A percentile compares a stretch with the other conserved stretches of the same genome.
These are phyloP conservation scores for Trametes meyenii DNA, from an alignment of 768 basidiomycete genomes.

Conservation along the genomic window DNA sequence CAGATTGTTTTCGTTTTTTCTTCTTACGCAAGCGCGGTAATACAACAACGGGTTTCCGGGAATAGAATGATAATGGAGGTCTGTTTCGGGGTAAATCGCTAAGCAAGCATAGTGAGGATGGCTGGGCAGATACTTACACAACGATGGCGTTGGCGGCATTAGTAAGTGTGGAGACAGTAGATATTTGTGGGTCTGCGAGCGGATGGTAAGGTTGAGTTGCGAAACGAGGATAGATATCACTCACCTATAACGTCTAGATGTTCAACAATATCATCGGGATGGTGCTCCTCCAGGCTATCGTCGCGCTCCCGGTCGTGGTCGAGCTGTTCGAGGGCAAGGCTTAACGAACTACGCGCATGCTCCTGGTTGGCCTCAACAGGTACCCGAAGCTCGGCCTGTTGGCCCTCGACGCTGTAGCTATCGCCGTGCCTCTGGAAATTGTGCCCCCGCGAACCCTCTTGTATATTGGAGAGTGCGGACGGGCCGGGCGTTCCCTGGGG, in stretches of 20 bases:
- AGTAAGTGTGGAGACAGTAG: constrained; percentile 72
- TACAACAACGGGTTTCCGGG: constrained; percentile 66
- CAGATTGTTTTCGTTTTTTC: constrained; percentile 20
- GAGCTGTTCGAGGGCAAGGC: constrained; percentile 26
- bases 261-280: constrained; percentile 82
- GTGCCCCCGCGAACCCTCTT: constrained; percentile 5
- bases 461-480: background rate
- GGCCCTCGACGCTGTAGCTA: constrained; percentile 42
- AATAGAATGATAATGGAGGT: constrained; percentile 71
- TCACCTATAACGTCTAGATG: constrained; percentile 80
- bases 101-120: background rate
- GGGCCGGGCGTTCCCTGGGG: background rate
- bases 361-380: constrained; percentile 40
- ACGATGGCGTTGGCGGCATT: constrained; percentile 82
- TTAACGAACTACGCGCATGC: constrained; percentile 50
- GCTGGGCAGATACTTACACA: constrained; percentile 45
- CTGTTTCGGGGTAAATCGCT: constrained; percentile 36
- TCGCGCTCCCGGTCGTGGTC: constrained; percentile 14
- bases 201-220: background rate
- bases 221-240: constrained; percentile 16
- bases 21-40: constrained; percentile 42
- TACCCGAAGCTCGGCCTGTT: constrained; percentile 44
- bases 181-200: constrained; percentile 66
- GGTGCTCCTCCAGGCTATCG: constrained; percentile 41
- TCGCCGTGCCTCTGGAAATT: constrained; percentile 12